phyloP scores from a whole-genome alignment of 257 asterid genomes.

The Fraxinus anomala region DNA sequence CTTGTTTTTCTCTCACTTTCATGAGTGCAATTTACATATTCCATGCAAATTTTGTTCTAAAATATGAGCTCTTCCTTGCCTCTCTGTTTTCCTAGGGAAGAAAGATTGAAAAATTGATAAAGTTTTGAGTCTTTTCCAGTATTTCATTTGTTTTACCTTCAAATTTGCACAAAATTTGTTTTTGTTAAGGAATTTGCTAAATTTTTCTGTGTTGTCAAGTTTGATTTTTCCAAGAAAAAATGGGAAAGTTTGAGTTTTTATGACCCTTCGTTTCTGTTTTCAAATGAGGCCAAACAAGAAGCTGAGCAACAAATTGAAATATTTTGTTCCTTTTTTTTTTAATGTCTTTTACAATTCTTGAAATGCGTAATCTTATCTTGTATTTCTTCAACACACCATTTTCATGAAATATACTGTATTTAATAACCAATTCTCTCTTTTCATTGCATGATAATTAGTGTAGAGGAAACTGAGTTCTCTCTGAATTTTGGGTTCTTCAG shows the following conservation, averaged over 20 bases:
- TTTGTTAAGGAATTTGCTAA: not conserved
- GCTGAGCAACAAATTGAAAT: not conserved
- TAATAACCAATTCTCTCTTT: constrained; percentile 23
- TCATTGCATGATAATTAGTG: constrained; percentile 21
- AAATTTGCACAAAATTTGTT: not conserved
- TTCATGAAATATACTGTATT: not conserved
- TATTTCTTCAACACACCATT: not conserved
- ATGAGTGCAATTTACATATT: no score
- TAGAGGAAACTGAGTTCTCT: not conserved
- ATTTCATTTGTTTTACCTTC: not conserved
- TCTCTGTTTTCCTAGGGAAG: not conserved
- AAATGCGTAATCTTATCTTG: constrained; percentile 18
- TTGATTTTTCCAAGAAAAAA: constrained; percentile 16
- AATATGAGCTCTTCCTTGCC: not conserved
- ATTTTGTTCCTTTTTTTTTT: not conserved
- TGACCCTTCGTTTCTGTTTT: constrained; percentile 8
- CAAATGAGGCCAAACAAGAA: constrained; percentile 8
- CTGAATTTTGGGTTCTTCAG: constrained; percentile 24
- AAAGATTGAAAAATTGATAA: not conserved
- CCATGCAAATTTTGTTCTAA: not conserved
- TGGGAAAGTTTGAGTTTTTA: constrained; percentile 24
- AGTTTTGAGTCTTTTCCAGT: constrained; percentile 17
- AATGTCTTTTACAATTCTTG: not conserved
- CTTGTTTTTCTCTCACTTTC: constrained; percentile 10
- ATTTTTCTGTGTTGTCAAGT: constrained; percentile 8